Evolutionary conservation across 192 early-diverging fungal species (phyloP).

Genomic region (Rhizoclosmatium globosum): DNA sequence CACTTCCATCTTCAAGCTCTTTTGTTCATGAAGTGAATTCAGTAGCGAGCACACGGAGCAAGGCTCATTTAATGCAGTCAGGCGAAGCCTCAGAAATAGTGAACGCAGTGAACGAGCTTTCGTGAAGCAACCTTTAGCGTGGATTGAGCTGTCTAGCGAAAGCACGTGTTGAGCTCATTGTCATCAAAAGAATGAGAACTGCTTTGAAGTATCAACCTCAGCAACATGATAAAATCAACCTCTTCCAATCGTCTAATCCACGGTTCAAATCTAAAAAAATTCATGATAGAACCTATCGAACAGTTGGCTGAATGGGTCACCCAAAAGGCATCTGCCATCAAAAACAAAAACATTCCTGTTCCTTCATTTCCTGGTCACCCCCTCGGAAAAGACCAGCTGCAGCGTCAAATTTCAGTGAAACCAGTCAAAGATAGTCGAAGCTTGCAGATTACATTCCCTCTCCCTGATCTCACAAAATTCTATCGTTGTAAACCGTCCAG

Average conservation of each 20-base stretch:
- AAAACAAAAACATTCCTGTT: conserved; percentile 75
- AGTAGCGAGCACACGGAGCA: too few relatives aligned
- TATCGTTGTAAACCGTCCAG: conserved; percentile 66
- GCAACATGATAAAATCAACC: too few relatives aligned
- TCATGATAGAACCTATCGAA: conserved; percentile 86
- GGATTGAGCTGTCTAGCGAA: too few relatives aligned
- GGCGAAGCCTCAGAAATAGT: too few relatives aligned
- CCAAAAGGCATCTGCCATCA: conserved; percentile 78
- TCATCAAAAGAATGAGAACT: too few relatives aligned
- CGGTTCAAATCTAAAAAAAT: conserved; percentile 5
- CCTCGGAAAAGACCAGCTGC: conserved; percentile 74
- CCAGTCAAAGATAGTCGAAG: conserved; percentile 81
- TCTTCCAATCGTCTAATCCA: neutral
- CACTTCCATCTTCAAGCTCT: too few relatives aligned
- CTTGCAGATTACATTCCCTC: conserved; percentile 85
- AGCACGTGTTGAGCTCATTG: too few relatives aligned
- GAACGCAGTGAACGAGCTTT: too few relatives aligned
- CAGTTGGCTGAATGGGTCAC: conserved; percentile 85
- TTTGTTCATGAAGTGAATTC: too few relatives aligned
- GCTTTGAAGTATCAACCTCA: too few relatives aligned
- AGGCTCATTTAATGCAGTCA: too few relatives aligned
- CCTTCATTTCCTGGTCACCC: conserved; percentile 79
- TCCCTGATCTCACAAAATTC: conserved; percentile 76
- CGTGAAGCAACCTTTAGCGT: neutral
- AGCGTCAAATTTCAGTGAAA: conserved; percentile 63